A percentile compares a stretch with the other conserved stretches of the same genome.
Evolutionary conservation across 2,329 filamentous ascomycete genomes (phyloP).

Genomic region (Phialophora macrospora): DNA sequence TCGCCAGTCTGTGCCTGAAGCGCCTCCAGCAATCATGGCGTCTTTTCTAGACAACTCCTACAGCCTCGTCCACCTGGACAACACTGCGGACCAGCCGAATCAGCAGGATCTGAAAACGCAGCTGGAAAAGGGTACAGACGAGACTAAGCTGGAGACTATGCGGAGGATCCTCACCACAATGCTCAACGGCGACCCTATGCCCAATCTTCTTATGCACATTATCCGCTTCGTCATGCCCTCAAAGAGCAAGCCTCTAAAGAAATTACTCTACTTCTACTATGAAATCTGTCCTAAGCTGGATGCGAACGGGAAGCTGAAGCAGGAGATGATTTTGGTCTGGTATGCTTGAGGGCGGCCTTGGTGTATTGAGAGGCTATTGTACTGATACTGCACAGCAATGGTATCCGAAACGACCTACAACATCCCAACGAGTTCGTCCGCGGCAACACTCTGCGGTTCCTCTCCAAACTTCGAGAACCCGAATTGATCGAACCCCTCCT

Average conservation of each 20-base stretch:
- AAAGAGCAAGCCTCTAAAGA: constrained; percentile 95
- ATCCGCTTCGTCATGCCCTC: constrained; percentile 99
- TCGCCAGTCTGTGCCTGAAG: not conserved
- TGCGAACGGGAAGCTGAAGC: constrained; percentile 89
- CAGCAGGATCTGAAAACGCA: constrained; percentile 90
- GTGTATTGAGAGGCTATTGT: not conserved
- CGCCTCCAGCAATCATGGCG: constrained; percentile 69
- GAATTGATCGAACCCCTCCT: constrained; percentile 96
- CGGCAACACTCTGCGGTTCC: constrained; percentile 95
- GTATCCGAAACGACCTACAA: constrained; percentile 95
- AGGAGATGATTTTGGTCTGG: constrained; percentile 99
- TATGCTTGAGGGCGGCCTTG: constrained; percentile 53
- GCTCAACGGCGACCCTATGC: constrained; percentile 97
- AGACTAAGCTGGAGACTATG: constrained; percentile 93
- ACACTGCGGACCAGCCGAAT: constrained; percentile 87
- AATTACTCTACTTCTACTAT: constrained; percentile 98
- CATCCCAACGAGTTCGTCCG: constrained; percentile 98
- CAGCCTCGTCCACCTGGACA: constrained; percentile 97
- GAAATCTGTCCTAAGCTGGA: constrained; percentile 93
- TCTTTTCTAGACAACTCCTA: constrained; percentile 93
- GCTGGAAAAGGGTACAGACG: constrained; percentile 91
- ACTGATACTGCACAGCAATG: constrained; percentile 68
- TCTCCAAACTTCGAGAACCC: constrained; percentile 92
- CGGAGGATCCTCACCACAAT: constrained; percentile 90
- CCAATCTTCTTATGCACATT: constrained; percentile 96